Base-by-base conservation (phyloP, 1,139 yeast species). In the Zygoascus sp. region DNA sequence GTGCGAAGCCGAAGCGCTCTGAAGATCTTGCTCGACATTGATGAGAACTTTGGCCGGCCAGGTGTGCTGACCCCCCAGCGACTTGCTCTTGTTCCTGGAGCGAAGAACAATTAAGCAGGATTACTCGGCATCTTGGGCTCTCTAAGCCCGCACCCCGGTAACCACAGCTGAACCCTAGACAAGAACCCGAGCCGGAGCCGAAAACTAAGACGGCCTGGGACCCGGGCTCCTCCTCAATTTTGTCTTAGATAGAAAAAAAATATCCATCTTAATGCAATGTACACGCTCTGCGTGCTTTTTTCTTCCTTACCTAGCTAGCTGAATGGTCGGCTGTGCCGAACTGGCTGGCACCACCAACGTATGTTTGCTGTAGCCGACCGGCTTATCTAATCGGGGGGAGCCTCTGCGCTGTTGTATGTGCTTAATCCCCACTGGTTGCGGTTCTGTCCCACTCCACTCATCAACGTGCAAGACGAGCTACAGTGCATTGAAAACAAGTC, bases 21-120 rank as follows among this genome's bases (percentile, higher is more conserved):
- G 45, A 70, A 70, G 63, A 66, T 72, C 45, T 57, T 71, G 52
- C 59, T 71, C 41, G 75, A 71, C 53, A 68, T 71, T 50, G 75
- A 71, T 52, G 72, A 70, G 59, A 70, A 70, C 61, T 71, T 71
- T 59, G 75, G 75, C 40, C 64, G 62, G 50, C 69, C 69, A 3
- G 62, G 65, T 35, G 55, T 58, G 6, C 53, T 62, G 50, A 60
- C 66, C 39, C 54, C 60, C 3, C 60, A 61, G 45, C 55, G 61
- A 40, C 58, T 59, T 30, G 53, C 57, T 36, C 42, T 61, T 42
- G 56, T 60, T 28, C 62, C 63, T 10, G 62, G 63, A 17, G 17
- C 39, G n/a, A 34, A 41, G 20, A 16, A 11, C 23, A 34, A 30
- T 6, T 30, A 30, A 13, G n/a, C n/a, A n/a, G n/a, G n/a, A n/a